Percentiles rank a stretch among this genome's conserved stretches.
Evolutionary conservation across 108 stramenopile species (phyloP).

Genomic region (Cyclotella cryptica): DNA sequence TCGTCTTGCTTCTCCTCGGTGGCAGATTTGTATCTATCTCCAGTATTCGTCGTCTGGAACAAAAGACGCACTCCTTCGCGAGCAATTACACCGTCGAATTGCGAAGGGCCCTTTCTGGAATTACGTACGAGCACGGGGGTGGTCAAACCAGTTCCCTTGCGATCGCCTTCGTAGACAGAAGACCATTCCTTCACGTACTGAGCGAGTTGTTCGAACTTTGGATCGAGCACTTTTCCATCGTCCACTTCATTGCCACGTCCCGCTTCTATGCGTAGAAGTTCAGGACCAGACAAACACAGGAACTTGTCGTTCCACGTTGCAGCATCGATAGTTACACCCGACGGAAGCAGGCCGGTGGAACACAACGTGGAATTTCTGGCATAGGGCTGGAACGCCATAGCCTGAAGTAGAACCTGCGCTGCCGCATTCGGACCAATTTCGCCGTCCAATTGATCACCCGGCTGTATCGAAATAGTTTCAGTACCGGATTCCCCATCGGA

Average conservation of each 20-base stretch:
- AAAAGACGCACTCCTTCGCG: slow-evolving; percentile 67
- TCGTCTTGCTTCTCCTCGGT: slow-evolving; percentile 70
- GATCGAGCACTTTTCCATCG: slow-evolving; percentile 17
- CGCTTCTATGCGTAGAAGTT: slow-evolving; percentile 61
- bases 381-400: slow-evolving; percentile 57
- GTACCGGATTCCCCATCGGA: slow-evolving; percentile 17
- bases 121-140: slow-evolving; percentile 68
- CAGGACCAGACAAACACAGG: slow-evolving; percentile 78
- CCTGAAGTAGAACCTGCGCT: slow-evolving; percentile 55
- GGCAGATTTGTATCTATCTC: slow-evolving; percentile 67
- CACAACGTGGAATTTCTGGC: slow-evolving; percentile 63
- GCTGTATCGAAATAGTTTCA: slow-evolving; percentile 43
- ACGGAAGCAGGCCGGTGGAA: slow-evolving; percentile 29
- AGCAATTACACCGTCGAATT: slow-evolving; percentile 49
- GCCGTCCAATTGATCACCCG: slow-evolving; percentile 58
- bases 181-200: slow-evolving; percentile 80
- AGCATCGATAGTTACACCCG: slow-evolving; percentile 12
- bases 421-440: slow-evolving; percentile 55
- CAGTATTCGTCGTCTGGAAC: slow-evolving; percentile 78
- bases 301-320: slow-evolving; percentile 75
- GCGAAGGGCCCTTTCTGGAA: slow-evolving; percentile 39
- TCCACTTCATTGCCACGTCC: background rate
- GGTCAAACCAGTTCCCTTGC: slow-evolving; percentile 71
- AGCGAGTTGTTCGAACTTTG: slow-evolving; percentile 54
- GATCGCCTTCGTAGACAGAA: slow-evolving; percentile 39